Evolutionary conservation across 192 early-diverging fungal genomes (phyloP).

Genomic region (Lobosporangium transversale): DNA sequence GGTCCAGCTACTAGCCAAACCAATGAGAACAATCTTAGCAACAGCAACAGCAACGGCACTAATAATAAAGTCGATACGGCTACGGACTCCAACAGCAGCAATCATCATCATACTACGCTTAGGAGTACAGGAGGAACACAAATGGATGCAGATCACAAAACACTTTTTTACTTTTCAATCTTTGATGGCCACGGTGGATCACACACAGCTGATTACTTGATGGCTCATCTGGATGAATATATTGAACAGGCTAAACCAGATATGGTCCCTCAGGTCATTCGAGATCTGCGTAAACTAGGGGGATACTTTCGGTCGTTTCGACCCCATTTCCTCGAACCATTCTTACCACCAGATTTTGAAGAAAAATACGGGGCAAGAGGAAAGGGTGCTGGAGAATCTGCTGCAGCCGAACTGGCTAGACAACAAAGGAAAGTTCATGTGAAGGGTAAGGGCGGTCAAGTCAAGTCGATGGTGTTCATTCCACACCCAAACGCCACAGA

Average conservation of each 20-base stretch:
- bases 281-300: slow-evolving; percentile 51
- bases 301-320: slow-evolving; percentile 61
- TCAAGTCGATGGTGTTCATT: slow-evolving; percentile 50
- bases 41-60: neutral
- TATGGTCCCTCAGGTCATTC: slow-evolving; percentile 52
- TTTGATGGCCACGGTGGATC: slow-evolving; percentile 68
- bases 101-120: neutral
- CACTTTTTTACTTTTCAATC: slow-evolving; percentile 62
- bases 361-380: slow-evolving; percentile 2
- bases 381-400: neutral
- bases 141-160: slow-evolving; percentile 44
- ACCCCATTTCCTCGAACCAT: slow-evolving; percentile 39
- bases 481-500: slow-evolving; percentile 45
- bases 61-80: slow-evolving; percentile 9
- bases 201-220: slow-evolving; percentile 56
- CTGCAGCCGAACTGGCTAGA: neutral
- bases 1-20: slow-evolving; percentile 20
- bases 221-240: slow-evolving; percentile 58
- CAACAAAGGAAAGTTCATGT: slow-evolving; percentile 24
- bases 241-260: slow-evolving; percentile 56
- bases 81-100: neutral
- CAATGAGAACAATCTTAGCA: slow-evolving; percentile 4
- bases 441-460: slow-evolving; percentile 33
- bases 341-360: slow-evolving; percentile 35
- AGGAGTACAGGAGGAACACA: slow-evolving; percentile 9